Conservation (phyloP, 768 basidiomycete species). For the Macrolepiota fuliginosa region DNA sequence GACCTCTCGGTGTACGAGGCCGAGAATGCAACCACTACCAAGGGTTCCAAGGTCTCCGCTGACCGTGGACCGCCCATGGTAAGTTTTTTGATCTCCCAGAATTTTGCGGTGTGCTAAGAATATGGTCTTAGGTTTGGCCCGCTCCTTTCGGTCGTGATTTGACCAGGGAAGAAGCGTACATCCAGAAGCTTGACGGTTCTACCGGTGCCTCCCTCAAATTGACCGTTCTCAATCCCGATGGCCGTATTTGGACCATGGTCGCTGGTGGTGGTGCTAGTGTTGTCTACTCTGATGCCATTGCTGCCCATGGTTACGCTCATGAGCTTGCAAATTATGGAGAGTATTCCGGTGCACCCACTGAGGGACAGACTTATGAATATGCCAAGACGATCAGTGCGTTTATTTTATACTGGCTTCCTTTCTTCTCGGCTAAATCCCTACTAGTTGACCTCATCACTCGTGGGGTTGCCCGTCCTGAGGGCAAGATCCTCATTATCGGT, state of each 20-base stretch:
- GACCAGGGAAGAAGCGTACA: constrained; percentile 99
- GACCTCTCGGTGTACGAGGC: constrained; percentile 75
- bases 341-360: constrained; percentile 97
- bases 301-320: constrained; percentile 92
- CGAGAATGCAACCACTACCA: constrained; percentile 38
- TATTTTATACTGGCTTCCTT: neutral
- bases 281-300: constrained; percentile 77
- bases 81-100: constrained; percentile 18
- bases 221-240: constrained; percentile 92
- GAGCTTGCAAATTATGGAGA: constrained; percentile 99
- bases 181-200: constrained; percentile 95
- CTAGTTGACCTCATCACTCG: constrained; percentile 92
- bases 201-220: constrained; percentile 98
- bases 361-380: constrained; percentile 99
- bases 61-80: constrained; percentile 99
- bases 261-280: constrained; percentile 87
- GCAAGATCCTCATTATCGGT: constrained; percentile 99
- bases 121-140: constrained; percentile 60
- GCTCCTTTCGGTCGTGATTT: constrained; percentile 96
- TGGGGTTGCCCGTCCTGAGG: constrained; percentile 75
- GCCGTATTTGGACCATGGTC: constrained; percentile 99
- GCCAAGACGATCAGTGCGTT: constrained; percentile 93
- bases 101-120: neutral
- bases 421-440: constrained; percentile 6
- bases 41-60: constrained; percentile 58